Evolutionary conservation across 2,329 filamentous ascomycete genomes (phyloP).

Genomic region (Calonectria fujianensis): DNA sequence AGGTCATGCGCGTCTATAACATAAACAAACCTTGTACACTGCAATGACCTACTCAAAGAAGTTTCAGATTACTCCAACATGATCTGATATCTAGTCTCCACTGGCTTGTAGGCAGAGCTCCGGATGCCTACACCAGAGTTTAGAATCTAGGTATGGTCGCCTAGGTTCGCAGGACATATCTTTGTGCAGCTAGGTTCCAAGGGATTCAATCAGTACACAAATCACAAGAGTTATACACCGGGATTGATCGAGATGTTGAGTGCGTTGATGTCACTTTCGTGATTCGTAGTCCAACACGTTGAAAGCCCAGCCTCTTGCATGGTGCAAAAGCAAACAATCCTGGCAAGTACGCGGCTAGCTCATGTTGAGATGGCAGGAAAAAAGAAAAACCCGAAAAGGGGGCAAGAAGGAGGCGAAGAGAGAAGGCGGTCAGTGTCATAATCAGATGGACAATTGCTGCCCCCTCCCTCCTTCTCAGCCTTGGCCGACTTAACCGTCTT

Average conservation of each 20-base stretch:
- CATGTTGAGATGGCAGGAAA: neutral
- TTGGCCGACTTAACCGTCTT: neutral
- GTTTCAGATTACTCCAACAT: neutral
- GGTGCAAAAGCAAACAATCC: neutral
- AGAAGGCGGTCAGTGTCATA: neutral
- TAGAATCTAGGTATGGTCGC: neutral
- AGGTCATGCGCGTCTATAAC: constrained; percentile 34
- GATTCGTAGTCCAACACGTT: neutral
- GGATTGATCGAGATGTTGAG: neutral
- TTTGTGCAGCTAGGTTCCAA: neutral
- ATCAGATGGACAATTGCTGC: neutral
- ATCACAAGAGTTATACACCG: neutral
- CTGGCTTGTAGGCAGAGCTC: constrained; percentile 20
- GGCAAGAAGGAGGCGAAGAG: neutral
- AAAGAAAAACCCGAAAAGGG: neutral
- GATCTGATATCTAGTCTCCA: constrained; percentile 21
- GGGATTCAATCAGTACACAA: neutral
- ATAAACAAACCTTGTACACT: constrained; percentile 34
- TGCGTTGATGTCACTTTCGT: neutral
- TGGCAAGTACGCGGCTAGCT: neutral
- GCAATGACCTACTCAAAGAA: constrained; percentile 13
- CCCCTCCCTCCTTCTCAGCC: neutral
- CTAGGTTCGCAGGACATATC: neutral
- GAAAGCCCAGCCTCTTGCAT: neutral
- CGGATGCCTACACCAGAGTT: constrained; percentile 20